Percentiles rank a stretch among this genome's conserved stretches.
Evolutionary conservation across 305 asterid species (phyloP).

Genomic region (Solanum hybrid): DNA sequence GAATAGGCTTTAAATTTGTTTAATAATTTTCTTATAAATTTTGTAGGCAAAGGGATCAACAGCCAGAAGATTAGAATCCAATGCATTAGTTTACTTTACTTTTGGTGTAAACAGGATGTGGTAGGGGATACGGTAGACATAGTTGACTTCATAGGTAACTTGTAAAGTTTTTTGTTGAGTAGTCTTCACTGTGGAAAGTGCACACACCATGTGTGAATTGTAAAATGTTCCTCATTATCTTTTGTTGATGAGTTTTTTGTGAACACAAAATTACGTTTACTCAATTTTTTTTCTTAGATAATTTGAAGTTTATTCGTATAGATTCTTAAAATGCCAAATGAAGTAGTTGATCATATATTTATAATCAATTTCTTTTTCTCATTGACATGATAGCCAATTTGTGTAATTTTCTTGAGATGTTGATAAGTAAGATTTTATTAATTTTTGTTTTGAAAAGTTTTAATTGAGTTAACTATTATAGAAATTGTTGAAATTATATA

Average conservation of each 20-base stretch:
- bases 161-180: neutral
- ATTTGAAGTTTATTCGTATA: neutral
- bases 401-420: neutral
- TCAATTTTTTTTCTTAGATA: neutral
- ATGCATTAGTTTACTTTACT: neutral
- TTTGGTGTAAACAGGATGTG: neutral
- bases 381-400: neutral
- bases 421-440: neutral
- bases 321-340: neutral
- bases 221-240: neutral
- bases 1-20: neutral
- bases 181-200: neutral
- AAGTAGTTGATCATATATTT: neutral
- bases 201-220: neutral
- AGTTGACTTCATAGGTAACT: neutral
- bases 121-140: neutral
- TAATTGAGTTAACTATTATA: neutral
- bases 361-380: neutral
- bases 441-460: neutral
- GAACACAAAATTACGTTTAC: neutral
- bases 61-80: neutral
- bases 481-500: neutral
- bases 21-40: neutral
- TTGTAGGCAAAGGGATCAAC: neutral
- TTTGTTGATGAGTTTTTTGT: neutral